phyloP scores from a whole-genome alignment of 139 green algal genomes.

The Microglena sp. region DNA sequence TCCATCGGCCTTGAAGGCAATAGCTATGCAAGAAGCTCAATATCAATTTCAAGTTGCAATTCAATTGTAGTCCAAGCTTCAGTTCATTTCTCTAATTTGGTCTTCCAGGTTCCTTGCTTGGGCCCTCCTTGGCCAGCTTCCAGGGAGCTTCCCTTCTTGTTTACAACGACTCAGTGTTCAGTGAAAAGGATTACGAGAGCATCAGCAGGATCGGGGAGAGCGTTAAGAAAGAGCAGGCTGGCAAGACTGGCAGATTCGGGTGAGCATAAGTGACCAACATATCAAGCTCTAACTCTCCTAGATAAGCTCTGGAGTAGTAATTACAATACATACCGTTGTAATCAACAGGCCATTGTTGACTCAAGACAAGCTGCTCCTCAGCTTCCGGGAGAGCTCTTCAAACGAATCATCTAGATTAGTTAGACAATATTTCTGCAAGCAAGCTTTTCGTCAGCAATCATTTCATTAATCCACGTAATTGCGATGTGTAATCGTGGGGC shows the following conservation, averaged over 20 bases:
- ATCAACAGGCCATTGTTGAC: no score
- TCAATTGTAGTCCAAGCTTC: no score
- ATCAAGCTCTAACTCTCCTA: not conserved
- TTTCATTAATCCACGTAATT: no score
- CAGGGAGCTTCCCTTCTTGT: constrained; percentile 58
- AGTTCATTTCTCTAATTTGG: no score
- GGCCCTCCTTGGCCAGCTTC: constrained; percentile 32
- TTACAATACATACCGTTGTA: no score
- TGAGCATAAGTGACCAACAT: no score
- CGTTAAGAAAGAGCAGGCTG: constrained; percentile 40
- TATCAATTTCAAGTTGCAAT: no score
- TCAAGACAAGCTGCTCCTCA: constrained; percentile 31
- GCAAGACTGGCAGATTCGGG: constrained; percentile 58
- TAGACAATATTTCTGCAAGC: constrained; percentile 55
- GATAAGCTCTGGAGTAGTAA: no score
- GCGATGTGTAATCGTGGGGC: no score
- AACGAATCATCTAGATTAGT: constrained; percentile 19
- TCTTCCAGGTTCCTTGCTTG: constrained; percentile 35
- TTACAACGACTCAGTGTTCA: constrained; percentile 65
- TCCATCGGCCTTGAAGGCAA: no score
- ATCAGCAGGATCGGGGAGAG: constrained; percentile 65
- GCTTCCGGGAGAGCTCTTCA: constrained; percentile 52
- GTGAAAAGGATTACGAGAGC: constrained; percentile 48
- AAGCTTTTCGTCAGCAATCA: no score
- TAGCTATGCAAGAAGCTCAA: no score